phyloP scores from a whole-genome alignment of 2,329 filamentous ascomycete genomes.

The Didymella lethalis region DNA sequence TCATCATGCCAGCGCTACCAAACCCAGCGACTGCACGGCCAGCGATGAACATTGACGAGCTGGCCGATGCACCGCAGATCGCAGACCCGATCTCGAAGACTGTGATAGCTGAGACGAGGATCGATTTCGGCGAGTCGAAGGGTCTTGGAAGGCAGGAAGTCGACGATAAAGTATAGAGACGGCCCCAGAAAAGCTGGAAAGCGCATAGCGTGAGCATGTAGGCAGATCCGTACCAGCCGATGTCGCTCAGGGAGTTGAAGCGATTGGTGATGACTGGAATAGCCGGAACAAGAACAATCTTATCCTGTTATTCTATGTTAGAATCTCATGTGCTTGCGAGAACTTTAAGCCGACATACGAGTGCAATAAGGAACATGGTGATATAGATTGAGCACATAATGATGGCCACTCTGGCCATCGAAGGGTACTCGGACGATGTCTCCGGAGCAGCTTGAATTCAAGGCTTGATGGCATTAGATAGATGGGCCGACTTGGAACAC shows the following conservation, averaged over 20 bases:
- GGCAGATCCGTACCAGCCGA: slow-evolving; percentile 36
- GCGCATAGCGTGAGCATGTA: slow-evolving; percentile 47
- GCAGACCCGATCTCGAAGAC: slow-evolving; percentile 54
- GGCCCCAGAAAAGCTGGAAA: slow-evolving; percentile 57
- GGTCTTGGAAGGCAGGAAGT: not conserved
- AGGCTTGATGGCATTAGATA: not conserved
- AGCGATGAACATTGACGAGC: slow-evolving; percentile 55
- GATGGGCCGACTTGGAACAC: not conserved
- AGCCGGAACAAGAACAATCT: slow-evolving; percentile 10
- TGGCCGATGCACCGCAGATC: slow-evolving; percentile 50
- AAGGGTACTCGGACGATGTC: not conserved
- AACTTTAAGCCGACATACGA: not conserved
- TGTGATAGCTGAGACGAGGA: slow-evolving; percentile 45
- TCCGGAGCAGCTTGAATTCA: not conserved
- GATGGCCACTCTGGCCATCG: not conserved
- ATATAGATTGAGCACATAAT: slow-evolving; percentile 10
- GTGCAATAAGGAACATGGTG: slow-evolving; percentile 11
- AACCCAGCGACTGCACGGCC: slow-evolving; percentile 57
- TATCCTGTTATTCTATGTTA: not conserved
- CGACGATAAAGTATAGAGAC: slow-evolving; percentile 53
- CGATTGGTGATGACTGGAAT: slow-evolving; percentile 32
- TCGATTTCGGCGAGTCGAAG: slow-evolving; percentile 46
- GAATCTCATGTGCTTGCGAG: not conserved
- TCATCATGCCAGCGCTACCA: slow-evolving; percentile 56
- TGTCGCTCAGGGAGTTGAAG: slow-evolving; percentile 30